phyloP scores from a whole-genome alignment of 257 asterid genomes.

The Haberlea rhodopensis region DNA sequence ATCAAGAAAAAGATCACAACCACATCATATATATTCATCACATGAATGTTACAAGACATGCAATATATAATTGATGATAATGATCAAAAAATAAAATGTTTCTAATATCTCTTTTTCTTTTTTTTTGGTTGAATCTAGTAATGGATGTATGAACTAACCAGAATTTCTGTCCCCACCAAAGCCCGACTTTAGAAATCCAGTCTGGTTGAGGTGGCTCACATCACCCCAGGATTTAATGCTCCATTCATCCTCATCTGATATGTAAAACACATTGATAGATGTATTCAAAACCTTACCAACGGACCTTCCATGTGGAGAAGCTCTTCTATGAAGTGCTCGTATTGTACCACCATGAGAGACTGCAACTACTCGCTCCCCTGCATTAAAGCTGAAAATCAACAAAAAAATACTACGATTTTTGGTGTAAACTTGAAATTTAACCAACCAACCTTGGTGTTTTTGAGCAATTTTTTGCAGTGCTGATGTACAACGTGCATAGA shows the following conservation, averaged over 20 bases:
- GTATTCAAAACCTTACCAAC: constrained; percentile 59
- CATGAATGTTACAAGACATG: neutral
- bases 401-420: neutral
- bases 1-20: neutral
- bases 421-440: neutral
- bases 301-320: constrained; percentile 45
- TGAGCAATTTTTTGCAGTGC: constrained; percentile 61
- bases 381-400: constrained; percentile 23
- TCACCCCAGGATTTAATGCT: constrained; percentile 71
- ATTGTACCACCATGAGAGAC: constrained; percentile 88
- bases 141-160: constrained; percentile 42
- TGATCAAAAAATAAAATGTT: constrained; percentile 14
- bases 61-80: neutral
- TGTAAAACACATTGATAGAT: constrained; percentile 57
- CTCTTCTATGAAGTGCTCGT: constrained; percentile 63
- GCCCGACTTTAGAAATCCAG: constrained; percentile 59
- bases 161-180: constrained; percentile 84
- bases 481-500: constrained; percentile 66
- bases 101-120: neutral
- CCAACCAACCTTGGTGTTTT: constrained; percentile 50
- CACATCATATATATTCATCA: neutral
- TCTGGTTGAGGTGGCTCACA: constrained; percentile 67
- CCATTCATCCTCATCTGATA: constrained; percentile 63
- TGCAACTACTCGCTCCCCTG: constrained; percentile 84
- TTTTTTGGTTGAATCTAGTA: constrained; percentile 9